These are phyloP conservation scores for Trifolium dubium DNA, from an alignment of 306 rosid species.

Conservation along the genomic window DNA sequence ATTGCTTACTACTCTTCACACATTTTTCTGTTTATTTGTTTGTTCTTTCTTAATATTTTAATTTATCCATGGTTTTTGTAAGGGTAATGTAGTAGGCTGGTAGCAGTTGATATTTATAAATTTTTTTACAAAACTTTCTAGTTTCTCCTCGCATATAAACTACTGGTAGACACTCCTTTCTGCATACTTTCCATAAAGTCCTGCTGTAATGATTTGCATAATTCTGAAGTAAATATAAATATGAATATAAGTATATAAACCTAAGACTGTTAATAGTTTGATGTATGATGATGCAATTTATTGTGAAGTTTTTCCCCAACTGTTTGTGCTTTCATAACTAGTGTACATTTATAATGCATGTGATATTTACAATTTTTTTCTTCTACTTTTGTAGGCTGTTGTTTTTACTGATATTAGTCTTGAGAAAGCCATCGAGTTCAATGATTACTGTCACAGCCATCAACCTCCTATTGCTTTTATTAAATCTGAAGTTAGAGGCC, in stretches of 20 bases:
- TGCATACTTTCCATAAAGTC: background rate
- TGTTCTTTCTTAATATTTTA: background rate
- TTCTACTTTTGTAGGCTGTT: slow-evolving; percentile 69
- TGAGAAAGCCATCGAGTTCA: slow-evolving; percentile 75
- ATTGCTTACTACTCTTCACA: slow-evolving; percentile 4
- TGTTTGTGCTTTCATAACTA: slow-evolving; percentile 2
- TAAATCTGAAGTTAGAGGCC: slow-evolving; percentile 93
- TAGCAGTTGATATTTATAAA: background rate
- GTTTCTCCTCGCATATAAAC: background rate
- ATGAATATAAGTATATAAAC: background rate
- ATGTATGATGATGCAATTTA: slow-evolving; percentile 7
- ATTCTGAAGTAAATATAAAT: slow-evolving; percentile 2
- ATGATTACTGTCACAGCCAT: slow-evolving; percentile 83
- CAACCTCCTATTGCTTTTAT: slow-evolving; percentile 90
- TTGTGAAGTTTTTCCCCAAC: slow-evolving; percentile 10
- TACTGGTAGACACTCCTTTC: background rate
- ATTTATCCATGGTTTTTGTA: slow-evolving; percentile 1
- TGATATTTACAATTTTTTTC: slow-evolving; percentile 13
- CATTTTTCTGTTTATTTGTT: background rate
- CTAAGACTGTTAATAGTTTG: slow-evolving; percentile 10
- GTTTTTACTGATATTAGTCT: slow-evolving; percentile 76
- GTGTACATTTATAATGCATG: too few relatives aligned
- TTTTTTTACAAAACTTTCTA: background rate
- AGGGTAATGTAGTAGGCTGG: background rate
- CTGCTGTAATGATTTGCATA: slow-evolving; percentile 6